Evolutionary conservation across 2,329 filamentous ascomycete genomes (phyloP).

Genomic region (Colletotrichum tropicale): DNA sequence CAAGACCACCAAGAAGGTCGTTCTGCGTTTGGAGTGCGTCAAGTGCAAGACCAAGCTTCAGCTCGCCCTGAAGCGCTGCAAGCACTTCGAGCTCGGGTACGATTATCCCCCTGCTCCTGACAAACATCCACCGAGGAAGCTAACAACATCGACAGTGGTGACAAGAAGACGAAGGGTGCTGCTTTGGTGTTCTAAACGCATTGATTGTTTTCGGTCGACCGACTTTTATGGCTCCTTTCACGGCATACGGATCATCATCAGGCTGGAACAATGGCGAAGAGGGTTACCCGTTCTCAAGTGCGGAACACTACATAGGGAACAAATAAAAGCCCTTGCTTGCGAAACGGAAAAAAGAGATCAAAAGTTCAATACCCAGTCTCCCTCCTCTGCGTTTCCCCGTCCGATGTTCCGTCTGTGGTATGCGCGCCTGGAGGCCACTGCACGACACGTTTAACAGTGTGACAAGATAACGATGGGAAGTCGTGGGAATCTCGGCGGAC

Average conservation of each 20-base stretch:
- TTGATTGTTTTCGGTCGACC: constrained; percentile 36
- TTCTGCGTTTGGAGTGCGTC: constrained; percentile 97
- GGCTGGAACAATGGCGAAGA: constrained; percentile 51
- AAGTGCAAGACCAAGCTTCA: constrained; percentile 98
- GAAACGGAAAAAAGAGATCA: constrained; percentile 20
- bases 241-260: constrained; percentile 27
- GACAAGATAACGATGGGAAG: constrained; percentile 11
- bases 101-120: not conserved
- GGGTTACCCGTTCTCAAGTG: constrained; percentile 49
- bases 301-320: constrained; percentile 49
- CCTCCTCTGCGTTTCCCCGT: not conserved
- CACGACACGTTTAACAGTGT: not conserved
- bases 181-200: constrained; percentile 96
- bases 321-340: constrained; percentile 35
- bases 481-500: not conserved
- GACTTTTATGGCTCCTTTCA: constrained; percentile 25
- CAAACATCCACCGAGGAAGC: not conserved
- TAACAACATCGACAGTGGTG: constrained; percentile 70
- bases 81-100: constrained; percentile 99
- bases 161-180: constrained; percentile 99
- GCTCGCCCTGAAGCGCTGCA: constrained; percentile 99
- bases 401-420: not conserved
- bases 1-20: constrained; percentile 99
- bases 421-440: not conserved
- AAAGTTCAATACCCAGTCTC: constrained; percentile 21